Conservation (phyloP, 768 basidiomycete genomes). For the Leccinellum luteum region DNA sequence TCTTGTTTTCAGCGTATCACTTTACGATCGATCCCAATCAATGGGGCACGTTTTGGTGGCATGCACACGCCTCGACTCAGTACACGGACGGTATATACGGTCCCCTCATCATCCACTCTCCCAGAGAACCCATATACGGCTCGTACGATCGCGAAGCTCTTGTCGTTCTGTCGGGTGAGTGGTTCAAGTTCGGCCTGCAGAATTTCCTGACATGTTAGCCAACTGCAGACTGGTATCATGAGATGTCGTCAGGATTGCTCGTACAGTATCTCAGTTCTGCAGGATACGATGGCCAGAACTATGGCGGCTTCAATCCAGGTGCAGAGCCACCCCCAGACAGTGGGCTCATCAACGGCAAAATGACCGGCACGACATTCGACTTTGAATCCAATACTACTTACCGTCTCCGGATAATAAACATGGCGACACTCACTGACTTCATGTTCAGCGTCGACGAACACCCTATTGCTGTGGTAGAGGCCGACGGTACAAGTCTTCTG, state of each 20-base stretch:
- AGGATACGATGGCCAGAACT: constrained; percentile 29
- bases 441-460: constrained; percentile 47
- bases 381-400: constrained; percentile 37
- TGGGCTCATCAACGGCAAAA: constrained; percentile 35
- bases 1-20: constrained; percentile 26
- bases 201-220: not conserved
- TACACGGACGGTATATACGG: constrained; percentile 53
- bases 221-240: constrained; percentile 33
- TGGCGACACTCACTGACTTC: constrained; percentile 46
- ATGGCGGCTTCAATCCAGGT: constrained; percentile 29
- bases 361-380: constrained; percentile 24
- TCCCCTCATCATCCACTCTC: constrained; percentile 45
- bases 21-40: constrained; percentile 42
- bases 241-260: constrained; percentile 29
- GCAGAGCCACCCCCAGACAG: constrained; percentile 40
- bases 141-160: constrained; percentile 41
- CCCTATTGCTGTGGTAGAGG: constrained; percentile 45
- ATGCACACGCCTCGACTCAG: constrained; percentile 37
- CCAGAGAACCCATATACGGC: constrained; percentile 29
- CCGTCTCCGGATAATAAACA: constrained; percentile 48
- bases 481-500: constrained; percentile 43
- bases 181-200: not conserved
- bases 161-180: constrained; percentile 35
- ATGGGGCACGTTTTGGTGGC: constrained; percentile 50
- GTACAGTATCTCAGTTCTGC: constrained; percentile 28